Percentiles rank a stretch among this genome's conserved stretches.
phyloP scores from a whole-genome alignment of 2,329 filamentous ascomycete genomes.

The Microdochium trichocladiopsis region DNA sequence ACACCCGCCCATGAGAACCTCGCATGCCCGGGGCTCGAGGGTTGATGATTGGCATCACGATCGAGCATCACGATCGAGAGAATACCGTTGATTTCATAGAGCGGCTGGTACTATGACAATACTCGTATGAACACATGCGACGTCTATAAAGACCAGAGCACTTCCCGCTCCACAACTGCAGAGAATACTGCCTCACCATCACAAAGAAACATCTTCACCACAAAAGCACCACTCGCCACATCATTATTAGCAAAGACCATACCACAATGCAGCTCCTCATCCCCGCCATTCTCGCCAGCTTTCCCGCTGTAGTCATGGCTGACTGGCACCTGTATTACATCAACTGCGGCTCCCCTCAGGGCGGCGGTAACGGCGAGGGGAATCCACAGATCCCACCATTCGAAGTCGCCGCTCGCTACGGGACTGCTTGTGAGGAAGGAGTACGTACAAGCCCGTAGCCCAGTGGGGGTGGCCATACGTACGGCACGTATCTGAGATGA shows the following conservation, averaged over 20 bases:
- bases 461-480: too few species aligned
- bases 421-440: not conserved
- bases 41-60: too few species aligned
- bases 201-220: not conserved
- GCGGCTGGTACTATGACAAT: not conserved
- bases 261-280: not conserved
- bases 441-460: not conserved
- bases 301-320: not conserved
- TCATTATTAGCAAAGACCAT: not conserved
- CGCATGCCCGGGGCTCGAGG: too few species aligned
- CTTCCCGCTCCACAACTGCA: not conserved
- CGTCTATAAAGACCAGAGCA: not conserved
- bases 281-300: not conserved
- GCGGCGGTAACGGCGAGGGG: not conserved
- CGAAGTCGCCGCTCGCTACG: not conserved
- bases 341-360: not conserved
- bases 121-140: not conserved
- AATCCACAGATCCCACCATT: not conserved
- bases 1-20: too few species aligned
- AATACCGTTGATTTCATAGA: not conserved
- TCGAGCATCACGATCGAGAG: not conserved
- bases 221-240: not conserved
- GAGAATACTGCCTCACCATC: not conserved
- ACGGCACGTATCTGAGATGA: not conserved
- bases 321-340: not conserved